These are phyloP conservation scores for Podospora comata DNA, from an alignment of 495 filamentous ascomycete genomes.

Conservation along the genomic window DNA sequence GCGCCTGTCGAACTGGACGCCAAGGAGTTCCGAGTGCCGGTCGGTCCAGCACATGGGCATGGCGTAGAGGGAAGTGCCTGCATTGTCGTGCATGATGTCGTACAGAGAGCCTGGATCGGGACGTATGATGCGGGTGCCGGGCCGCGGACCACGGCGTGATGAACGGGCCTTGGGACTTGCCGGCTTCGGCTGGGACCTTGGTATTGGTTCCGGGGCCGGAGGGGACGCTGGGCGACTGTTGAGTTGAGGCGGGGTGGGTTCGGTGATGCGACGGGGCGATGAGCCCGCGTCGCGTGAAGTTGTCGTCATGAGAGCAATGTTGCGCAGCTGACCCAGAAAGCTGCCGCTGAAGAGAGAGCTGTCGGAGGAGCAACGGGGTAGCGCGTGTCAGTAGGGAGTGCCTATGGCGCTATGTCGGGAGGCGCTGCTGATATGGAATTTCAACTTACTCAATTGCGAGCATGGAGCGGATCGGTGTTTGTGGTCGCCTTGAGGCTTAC, in stretches of 20 bases:
- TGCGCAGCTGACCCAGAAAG: conserved; percentile 34
- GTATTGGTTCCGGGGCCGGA: neutral
- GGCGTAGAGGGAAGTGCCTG: conserved; percentile 38
- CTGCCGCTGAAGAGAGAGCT: conserved; percentile 33
- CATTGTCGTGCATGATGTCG: conserved; percentile 46
- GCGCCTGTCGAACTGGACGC: conserved; percentile 36
- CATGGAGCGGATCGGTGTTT: conserved; percentile 22
- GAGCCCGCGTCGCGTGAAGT: conserved; percentile 19
- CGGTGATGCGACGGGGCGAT: conserved; percentile 12
- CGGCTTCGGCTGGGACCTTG: conserved; percentile 10
- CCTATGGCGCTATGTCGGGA: neutral
- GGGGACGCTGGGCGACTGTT: neutral
- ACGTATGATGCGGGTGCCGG: conserved; percentile 22
- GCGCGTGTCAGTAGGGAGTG: conserved; percentile 13
- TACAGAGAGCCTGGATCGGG: conserved; percentile 46
- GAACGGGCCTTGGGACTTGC: neutral
- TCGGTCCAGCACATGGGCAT: conserved; percentile 49
- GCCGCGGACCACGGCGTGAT: conserved; percentile 6
- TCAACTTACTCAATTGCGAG: conserved; percentile 34
- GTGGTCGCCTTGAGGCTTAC: conserved; percentile 9
- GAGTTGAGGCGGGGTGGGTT: neutral
- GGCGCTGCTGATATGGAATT: conserved; percentile 2
- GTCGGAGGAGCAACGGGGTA: conserved; percentile 4
- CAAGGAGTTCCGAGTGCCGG: conserved; percentile 38
- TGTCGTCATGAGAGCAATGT: conserved; percentile 34